Evolutionary conservation across 805 yeast species (phyloP), one percentile per base, ranked within the genome.

Genomic region (Limtongia smithiae): DNA sequence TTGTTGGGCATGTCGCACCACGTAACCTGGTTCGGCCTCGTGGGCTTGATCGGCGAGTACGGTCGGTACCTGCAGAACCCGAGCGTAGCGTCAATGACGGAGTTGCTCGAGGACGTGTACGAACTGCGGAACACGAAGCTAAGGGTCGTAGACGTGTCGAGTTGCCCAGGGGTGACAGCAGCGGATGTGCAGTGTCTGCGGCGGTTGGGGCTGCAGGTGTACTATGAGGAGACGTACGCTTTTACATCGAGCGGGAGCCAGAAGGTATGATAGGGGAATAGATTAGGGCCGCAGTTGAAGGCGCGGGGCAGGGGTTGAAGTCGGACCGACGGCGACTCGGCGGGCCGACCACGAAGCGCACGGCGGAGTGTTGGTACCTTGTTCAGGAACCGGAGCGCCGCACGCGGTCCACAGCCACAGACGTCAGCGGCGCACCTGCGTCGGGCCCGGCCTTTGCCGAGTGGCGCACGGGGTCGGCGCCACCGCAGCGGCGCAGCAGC

Each of bases 11-110:
- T 24, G 21, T 44, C 48, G 9, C 7, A 4, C 14, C 40, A 24
- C 11, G 31, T 44, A 12, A 44, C 48, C 4, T 44, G 48, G 48
- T 38, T 44, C 18, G 48, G 48, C 8, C 31, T 44, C 14, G 43
- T 37, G 18, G 48, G 43, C 3, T 25, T 44, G 7, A 32, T 44
- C n/a, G 48, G 48, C 21, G 48, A 44, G 35, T 44, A 34, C 28
- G 33, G 20, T 14, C 42, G 48, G 24, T 38, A 33, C 34, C 30
- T 22, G 11, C 37, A 30, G 18, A 18, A 33, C 11, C 43, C 48
- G 24, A 27, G 32, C 17, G 43, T 34, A 18, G 3, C 18, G 18
- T 31, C 20, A 15, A 17, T 44, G 42, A 44, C 42, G 20, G 43
- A 37, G 27, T 43, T 44, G 38, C 17, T 44, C 21, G 18, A 37